phyloP scores from a whole-genome alignment of 2,329 filamentous ascomycete genomes.

The Hymenoscyphus fraxineus region DNA sequence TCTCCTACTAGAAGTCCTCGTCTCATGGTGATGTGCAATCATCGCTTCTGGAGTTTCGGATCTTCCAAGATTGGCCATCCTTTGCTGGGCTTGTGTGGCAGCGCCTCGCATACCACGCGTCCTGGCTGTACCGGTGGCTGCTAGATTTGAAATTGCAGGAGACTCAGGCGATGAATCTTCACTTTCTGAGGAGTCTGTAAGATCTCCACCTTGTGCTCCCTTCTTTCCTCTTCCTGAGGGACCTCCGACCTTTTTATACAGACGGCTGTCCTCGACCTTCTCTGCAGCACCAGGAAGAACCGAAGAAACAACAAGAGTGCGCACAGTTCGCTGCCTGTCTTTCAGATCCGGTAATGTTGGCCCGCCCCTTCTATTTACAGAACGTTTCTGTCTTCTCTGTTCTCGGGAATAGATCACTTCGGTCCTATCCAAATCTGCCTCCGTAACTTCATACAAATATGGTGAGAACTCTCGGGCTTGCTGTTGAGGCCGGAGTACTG shows the following conservation, averaged over 20 bases:
- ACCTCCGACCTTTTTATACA: conserved; percentile 71
- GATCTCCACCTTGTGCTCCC: conserved; percentile 52
- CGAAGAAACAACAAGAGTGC: conserved; percentile 87
- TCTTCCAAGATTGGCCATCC: conserved; percentile 76
- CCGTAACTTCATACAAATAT: conserved; percentile 89
- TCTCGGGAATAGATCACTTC: conserved; percentile 92
- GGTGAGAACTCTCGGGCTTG: conserved; percentile 92
- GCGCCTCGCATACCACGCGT: conserved; percentile 87
- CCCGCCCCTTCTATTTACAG: conserved; percentile 87
- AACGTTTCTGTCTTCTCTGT: conserved; percentile 90
- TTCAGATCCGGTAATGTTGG: conserved; percentile 94
- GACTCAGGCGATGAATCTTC: conserved; percentile 85
- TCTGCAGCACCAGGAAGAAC: conserved; percentile 84
- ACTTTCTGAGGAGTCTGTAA: conserved; percentile 86
- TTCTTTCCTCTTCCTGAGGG: conserved; percentile 53
- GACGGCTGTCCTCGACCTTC: conserved; percentile 75
- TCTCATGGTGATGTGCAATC: conserved; percentile 66
- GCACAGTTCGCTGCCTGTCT: conserved; percentile 87
- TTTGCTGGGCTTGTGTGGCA: conserved; percentile 78
- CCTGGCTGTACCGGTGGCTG: conserved; percentile 66
- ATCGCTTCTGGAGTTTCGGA: conserved; percentile 86
- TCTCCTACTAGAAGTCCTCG: conserved; percentile 60
- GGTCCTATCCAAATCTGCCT: conserved; percentile 82
- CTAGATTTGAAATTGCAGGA: conserved; percentile 69
- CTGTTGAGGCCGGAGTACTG: conserved; percentile 85